Evolutionary conservation across 495 filamentous ascomycete genomes (phyloP).

Genomic region (Tuber aestivum): DNA sequence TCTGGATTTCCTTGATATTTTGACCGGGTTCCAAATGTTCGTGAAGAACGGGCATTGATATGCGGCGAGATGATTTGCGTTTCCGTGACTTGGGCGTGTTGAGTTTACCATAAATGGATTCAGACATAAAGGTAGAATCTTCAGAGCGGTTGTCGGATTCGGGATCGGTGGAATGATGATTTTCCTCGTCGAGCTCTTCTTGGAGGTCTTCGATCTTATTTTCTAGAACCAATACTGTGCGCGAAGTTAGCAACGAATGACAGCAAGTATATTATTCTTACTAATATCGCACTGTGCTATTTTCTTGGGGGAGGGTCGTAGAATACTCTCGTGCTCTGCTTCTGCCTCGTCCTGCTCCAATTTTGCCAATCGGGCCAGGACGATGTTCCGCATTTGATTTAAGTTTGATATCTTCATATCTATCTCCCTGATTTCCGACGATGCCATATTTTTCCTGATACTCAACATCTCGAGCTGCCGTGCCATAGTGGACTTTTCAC

Average conservation of each 20-base stretch:
- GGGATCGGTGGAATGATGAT: conserved; percentile 52
- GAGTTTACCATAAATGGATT: conserved; percentile 92
- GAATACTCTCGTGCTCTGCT: conserved; percentile 73
- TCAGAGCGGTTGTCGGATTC: conserved; percentile 48
- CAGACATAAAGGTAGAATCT: conserved; percentile 77
- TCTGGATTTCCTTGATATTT: conserved; percentile 76
- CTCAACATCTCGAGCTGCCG: conserved; percentile 85
- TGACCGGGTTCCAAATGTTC: conserved; percentile 92
- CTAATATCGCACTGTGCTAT: conserved; percentile 3
- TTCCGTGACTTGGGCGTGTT: conserved; percentile 61
- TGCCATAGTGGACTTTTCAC: conserved; percentile 67
- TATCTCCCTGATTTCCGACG: conserved; percentile 90
- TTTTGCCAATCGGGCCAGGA: conserved; percentile 80
- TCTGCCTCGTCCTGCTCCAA: conserved; percentile 89
- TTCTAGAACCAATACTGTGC: conserved; percentile 71
- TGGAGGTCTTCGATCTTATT: conserved; percentile 78
- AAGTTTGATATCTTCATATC: conserved; percentile 95
- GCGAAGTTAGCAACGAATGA: conserved; percentile 36
- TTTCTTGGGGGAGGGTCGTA: conserved; percentile 10
- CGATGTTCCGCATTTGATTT: conserved; percentile 86
- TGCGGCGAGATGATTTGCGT: conserved; percentile 59
- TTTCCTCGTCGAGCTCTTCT: conserved; percentile 51
- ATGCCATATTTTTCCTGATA: conserved; percentile 95
- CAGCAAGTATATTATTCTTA: conserved; percentile 9
- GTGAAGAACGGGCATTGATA: conserved; percentile 90